These are phyloP conservation scores for Hypomyces perniciosus DNA, from an alignment of 2,329 filamentous ascomycete genomes.

Conservation along the genomic window DNA sequence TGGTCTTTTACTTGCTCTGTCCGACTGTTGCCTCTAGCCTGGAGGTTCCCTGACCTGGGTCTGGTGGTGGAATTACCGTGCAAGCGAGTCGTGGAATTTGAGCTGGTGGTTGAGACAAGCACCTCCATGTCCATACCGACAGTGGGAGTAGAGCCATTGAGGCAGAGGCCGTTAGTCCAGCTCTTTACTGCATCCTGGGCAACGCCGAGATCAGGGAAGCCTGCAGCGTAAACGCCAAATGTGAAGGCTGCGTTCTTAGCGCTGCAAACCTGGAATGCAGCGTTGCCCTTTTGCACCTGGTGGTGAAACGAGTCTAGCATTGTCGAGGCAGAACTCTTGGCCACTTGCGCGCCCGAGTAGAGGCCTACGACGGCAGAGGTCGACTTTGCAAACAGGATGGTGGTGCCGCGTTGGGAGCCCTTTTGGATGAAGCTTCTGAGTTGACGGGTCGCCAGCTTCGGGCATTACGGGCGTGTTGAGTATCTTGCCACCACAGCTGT, in stretches of 20 bases:
- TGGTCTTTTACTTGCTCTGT: conserved; percentile 14
- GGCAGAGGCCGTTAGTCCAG: neutral
- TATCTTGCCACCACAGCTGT: neutral
- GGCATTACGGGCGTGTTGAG: neutral
- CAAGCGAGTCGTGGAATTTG: neutral
- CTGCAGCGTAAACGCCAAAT: too few species aligned
- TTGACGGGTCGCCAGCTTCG: neutral
- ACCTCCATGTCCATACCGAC: neutral
- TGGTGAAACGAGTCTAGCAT: too few species aligned
- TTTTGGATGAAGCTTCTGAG: neutral
- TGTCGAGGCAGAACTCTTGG: neutral
- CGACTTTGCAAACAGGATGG: conserved; percentile 26
- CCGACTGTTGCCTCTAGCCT: neutral
- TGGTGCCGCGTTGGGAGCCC: conserved; percentile 10
- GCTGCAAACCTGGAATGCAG: too few species aligned
- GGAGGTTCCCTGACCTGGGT: neutral
- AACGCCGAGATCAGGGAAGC: too few species aligned
- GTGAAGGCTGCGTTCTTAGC: too few species aligned
- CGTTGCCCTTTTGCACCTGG: too few species aligned
- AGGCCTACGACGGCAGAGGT: conserved; percentile 26
- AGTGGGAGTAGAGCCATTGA: neutral
- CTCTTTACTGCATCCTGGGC: neutral
- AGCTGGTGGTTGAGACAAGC: neutral
- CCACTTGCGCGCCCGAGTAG: conserved; percentile 17
- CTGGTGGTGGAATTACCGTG: neutral